Evolutionary conservation across 2,329 filamentous ascomycete genomes (phyloP).

Genomic region (Alternaria atra): DNA sequence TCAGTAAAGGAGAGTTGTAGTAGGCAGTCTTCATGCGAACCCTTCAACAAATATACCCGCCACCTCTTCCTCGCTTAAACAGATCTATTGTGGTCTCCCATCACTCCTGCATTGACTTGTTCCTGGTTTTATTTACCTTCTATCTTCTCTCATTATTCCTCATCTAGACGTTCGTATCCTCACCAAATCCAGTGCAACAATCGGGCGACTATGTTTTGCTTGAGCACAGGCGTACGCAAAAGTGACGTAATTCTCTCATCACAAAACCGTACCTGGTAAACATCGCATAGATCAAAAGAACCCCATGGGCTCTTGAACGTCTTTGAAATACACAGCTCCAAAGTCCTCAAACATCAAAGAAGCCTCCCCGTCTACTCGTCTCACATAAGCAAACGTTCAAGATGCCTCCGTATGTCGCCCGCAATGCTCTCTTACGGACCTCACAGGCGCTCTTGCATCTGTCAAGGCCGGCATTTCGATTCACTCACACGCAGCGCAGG

Average conservation of each 20-base stretch:
- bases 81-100: background rate
- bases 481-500: slow-evolving; percentile 21
- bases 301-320: background rate
- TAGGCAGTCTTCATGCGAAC: background rate
- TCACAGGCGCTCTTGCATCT: slow-evolving; percentile 6
- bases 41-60: background rate
- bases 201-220: background rate
- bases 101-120: background rate
- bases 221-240: slow-evolving; percentile 13
- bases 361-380: background rate
- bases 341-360: background rate
- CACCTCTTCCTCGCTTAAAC: background rate
- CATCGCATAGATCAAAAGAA: background rate
- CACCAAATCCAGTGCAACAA: background rate
- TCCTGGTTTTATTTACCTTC: background rate
- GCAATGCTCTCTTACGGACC: slow-evolving; percentile 8
- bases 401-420: slow-evolving; percentile 25
- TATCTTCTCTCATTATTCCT: background rate
- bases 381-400: background rate
- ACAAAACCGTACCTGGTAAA: slow-evolving; percentile 6
- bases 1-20: background rate
- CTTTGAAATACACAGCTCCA: background rate
- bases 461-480: slow-evolving; percentile 8
- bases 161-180: background rate
- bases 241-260: slow-evolving; percentile 20